Percentiles rank a stretch among this genome's conserved stretches.
Conservation (phyloP, 345 rosid species). For the Excoecaria cochinchinensis region DNA sequence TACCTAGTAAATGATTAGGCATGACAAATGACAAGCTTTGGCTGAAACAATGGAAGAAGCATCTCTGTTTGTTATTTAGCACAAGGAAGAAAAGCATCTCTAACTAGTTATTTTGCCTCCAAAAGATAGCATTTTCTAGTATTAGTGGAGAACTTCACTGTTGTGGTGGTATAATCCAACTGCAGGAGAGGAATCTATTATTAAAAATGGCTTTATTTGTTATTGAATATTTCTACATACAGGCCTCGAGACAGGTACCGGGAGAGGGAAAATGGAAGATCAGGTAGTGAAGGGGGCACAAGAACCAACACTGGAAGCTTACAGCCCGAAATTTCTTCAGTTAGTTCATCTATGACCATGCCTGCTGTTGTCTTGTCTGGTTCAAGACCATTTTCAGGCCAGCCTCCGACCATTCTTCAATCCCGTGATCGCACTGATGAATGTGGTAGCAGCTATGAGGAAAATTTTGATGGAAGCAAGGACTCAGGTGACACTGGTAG, state of each 20-base stretch:
- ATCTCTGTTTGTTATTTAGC: too few relatives aligned
- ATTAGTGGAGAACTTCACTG: background rate
- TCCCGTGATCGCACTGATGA: conserved; percentile 75
- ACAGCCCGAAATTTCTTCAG: conserved; percentile 41
- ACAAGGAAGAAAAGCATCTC: background rate
- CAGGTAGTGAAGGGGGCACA: conserved; percentile 45
- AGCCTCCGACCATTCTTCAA: conserved; percentile 71
- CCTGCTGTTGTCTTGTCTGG: conserved; percentile 59
- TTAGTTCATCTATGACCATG: conserved; percentile 38
- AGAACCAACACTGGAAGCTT: conserved; percentile 41
- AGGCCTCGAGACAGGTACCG: conserved; percentile 72
- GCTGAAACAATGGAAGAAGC: background rate
- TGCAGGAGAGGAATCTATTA: background rate
- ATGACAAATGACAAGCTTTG: background rate
- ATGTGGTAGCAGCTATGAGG: conserved; percentile 61
- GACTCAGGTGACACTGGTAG: conserved; percentile 76
- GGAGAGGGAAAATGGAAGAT: conserved; percentile 73
- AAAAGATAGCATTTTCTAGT: background rate
- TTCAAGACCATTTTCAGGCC: conserved; percentile 58
- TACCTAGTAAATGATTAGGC: background rate
- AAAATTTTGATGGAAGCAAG: conserved; percentile 69
- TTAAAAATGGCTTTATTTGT: background rate
- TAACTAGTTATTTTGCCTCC: background rate
- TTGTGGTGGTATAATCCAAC: background rate
- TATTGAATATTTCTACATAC: conserved; percentile 17